A percentile compares a stretch with the other conserved stretches of the same genome.
These are phyloP conservation scores for Fibroporia radiculosa DNA, from an alignment of 768 basidiomycete genomes.

Conservation along the genomic window DNA sequence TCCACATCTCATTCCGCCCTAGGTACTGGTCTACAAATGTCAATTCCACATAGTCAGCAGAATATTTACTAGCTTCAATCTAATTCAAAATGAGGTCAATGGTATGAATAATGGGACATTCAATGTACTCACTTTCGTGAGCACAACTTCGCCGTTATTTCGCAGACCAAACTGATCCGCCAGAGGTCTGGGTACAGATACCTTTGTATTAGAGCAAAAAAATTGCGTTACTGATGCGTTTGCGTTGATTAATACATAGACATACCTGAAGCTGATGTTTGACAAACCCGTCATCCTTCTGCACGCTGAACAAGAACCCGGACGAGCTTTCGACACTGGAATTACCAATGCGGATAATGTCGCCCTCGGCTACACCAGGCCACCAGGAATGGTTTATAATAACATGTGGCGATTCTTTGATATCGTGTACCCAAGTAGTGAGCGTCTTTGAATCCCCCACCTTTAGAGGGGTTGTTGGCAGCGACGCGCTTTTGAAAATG, in stretches of 20 bases:
- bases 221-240: neutral
- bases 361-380: conserved; percentile 75
- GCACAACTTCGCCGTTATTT: conserved; percentile 63
- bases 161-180: conserved; percentile 65
- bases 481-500: conserved; percentile 38
- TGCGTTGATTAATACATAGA: neutral
- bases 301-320: conserved; percentile 59
- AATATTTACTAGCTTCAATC: conserved; percentile 59
- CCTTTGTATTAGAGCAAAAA: conserved; percentile 30
- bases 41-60: conserved; percentile 79
- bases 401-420: conserved; percentile 50
- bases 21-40: conserved; percentile 94
- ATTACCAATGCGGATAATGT: conserved; percentile 55
- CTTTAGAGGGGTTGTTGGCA: conserved; percentile 33
- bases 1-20: conserved; percentile 96
- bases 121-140: conserved; percentile 52
- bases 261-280: conserved; percentile 62
- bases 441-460: conserved; percentile 56
- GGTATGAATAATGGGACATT: neutral
- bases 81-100: conserved; percentile 19
- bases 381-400: conserved; percentile 68
- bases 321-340: conserved; percentile 31
- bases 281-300: conserved; percentile 50
- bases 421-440: conserved; percentile 70
- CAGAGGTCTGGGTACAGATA: conserved; percentile 66